Percentiles rank a stretch among this genome's conserved stretches.
phyloP scores from a whole-genome alignment of 2,329 filamentous ascomycete species.

The Septoria linicola region DNA sequence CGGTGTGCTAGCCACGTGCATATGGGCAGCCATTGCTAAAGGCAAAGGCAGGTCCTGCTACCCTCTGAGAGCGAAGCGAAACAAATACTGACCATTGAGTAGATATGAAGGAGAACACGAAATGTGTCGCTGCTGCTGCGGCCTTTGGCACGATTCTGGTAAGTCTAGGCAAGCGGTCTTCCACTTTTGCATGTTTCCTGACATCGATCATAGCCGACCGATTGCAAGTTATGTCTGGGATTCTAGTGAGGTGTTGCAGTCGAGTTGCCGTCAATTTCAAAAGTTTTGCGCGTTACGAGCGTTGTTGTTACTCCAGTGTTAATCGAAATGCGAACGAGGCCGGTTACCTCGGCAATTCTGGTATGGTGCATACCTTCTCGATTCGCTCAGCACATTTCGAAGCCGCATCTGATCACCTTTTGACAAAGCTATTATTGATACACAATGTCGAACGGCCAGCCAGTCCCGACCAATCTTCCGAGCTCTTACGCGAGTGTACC shows the following conservation, averaged over 20 bases:
- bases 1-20: constrained; percentile 1
- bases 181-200: too few species aligned
- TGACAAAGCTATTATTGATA: too few species aligned
- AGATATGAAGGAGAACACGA: constrained; percentile 8
- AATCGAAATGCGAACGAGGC: too few species aligned
- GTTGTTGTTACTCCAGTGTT: too few species aligned
- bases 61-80: too few species aligned
- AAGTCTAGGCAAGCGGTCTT: neutral
- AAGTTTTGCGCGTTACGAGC: too few species aligned
- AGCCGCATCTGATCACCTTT: too few species aligned
- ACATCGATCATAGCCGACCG: neutral
- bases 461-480: constrained; percentile 2
- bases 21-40: constrained; percentile 3
- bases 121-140: constrained; percentile 1
- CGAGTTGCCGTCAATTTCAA: too few species aligned
- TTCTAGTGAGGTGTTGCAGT: neutral
- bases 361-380: too few species aligned
- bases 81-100: too few species aligned
- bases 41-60: neutral
- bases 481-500: neutral
- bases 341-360: too few species aligned
- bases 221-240: constrained; percentile 7
- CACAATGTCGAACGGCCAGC: constrained; percentile 10
- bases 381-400: too few species aligned
- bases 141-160: constrained; percentile 3